phyloP scores from a whole-genome alignment of 1,284 basidiomycete genomes.

The Malassezia yamatoensis region DNA sequence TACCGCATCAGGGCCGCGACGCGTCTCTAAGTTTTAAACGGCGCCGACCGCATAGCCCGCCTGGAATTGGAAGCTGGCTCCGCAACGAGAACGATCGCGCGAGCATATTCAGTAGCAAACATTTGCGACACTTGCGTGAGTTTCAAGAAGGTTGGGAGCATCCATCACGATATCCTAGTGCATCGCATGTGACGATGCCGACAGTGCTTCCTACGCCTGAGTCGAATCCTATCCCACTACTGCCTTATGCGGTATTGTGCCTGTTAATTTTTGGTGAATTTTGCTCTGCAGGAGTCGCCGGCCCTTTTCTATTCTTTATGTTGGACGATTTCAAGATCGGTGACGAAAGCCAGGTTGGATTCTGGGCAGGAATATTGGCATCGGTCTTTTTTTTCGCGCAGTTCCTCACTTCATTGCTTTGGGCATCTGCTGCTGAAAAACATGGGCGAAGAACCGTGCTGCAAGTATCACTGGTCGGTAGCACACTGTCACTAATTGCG shows the following conservation, averaged over 20 bases:
- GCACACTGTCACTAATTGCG: constrained; percentile 62
- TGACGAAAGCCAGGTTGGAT: constrained; percentile 40
- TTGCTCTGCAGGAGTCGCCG: constrained; percentile 63
- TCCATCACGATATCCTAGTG: constrained; percentile 9
- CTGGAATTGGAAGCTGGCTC: constrained; percentile 9
- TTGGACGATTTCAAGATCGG: constrained; percentile 43
- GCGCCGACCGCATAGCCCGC: not conserved
- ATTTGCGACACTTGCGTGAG: constrained; percentile 5
- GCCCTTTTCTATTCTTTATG: constrained; percentile 47
- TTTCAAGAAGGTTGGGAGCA: constrained; percentile 15
- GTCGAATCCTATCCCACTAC: constrained; percentile 36
- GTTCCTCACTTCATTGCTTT: constrained; percentile 75
- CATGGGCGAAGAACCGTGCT: constrained; percentile 78
- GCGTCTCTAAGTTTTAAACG: constrained; percentile 13
- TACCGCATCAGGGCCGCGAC: not conserved
- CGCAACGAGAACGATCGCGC: not conserved
- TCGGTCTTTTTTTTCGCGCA: constrained; percentile 48
- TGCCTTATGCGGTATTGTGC: constrained; percentile 45
- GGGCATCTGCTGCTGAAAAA: constrained; percentile 85
- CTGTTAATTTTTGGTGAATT: constrained; percentile 46
- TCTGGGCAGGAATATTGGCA: constrained; percentile 44
- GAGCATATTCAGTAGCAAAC: not conserved
- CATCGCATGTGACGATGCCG: constrained; percentile 19
- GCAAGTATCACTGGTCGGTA: constrained; percentile 71
- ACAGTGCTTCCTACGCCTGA: constrained; percentile 19